Conservation (phyloP, 1,284 basidiomycete genomes). For the Heterobasidion parviporum region DNA sequence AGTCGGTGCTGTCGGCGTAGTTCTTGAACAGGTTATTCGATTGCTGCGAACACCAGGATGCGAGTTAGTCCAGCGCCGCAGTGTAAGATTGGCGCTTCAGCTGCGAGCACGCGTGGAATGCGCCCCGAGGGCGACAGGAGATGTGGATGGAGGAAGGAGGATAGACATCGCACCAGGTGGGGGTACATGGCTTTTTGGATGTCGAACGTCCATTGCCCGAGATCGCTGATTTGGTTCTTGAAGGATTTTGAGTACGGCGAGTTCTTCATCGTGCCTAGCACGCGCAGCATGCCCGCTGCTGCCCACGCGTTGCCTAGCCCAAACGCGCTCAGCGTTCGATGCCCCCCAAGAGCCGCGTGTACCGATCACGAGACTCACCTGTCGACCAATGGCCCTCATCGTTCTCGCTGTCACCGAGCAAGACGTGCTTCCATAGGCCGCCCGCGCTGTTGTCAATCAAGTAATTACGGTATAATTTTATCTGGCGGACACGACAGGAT, state of each 20-base stretch:
- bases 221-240: conserved; percentile 46
- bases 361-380: conserved; percentile 28
- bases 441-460: conserved; percentile 39
- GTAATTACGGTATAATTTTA: conserved; percentile 66
- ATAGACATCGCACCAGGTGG: conserved; percentile 31
- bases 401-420: conserved; percentile 35
- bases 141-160: neutral
- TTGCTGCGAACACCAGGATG: conserved; percentile 25
- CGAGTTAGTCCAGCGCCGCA: no score
- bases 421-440: conserved; percentile 66
- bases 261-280: conserved; percentile 64
- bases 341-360: neutral
- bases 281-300: conserved; percentile 79
- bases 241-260: conserved; percentile 48
- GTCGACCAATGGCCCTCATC: conserved; percentile 71
- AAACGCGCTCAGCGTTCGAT: neutral
- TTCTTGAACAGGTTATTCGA: conserved; percentile 60
- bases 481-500: conserved; percentile 26
- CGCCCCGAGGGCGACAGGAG: neutral
- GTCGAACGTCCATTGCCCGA: conserved; percentile 62
- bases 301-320: conserved; percentile 76
- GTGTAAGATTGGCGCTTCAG: neutral
- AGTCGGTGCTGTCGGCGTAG: conserved; percentile 50
- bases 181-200: conserved; percentile 68
- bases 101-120: neutral